Evolutionary conservation across 1,284 basidiomycete genomes (phyloP).

Genomic region (Trametes pubescens): DNA sequence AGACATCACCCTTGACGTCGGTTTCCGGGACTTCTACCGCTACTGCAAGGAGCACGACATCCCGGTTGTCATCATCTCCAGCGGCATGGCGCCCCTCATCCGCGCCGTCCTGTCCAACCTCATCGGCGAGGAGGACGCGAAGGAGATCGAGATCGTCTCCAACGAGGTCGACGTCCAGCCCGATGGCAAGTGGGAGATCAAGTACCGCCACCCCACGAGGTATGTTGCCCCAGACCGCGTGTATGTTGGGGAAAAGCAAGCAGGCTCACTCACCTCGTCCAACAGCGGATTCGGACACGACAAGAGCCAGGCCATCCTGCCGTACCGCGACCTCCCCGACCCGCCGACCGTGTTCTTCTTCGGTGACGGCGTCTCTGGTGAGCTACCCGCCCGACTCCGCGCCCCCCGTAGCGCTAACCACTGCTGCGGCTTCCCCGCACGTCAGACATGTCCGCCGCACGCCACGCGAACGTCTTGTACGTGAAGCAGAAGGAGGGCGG

Average conservation of each 20-base stretch:
- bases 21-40: constrained; percentile 86
- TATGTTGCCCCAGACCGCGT: constrained; percentile 40
- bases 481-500: constrained; percentile 83
- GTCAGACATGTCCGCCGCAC: constrained; percentile 88
- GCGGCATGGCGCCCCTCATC: constrained; percentile 93
- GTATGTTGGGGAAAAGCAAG: constrained; percentile 1
- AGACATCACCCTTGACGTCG: constrained; percentile 88
- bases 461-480: constrained; percentile 90
- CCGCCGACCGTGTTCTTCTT: constrained; percentile 93
- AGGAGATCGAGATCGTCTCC: constrained; percentile 87
- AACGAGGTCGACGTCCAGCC: constrained; percentile 79
- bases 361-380: constrained; percentile 92
- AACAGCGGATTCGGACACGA: constrained; percentile 88
- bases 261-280: background rate
- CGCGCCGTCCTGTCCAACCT: constrained; percentile 86
- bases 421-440: background rate
- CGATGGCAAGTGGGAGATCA: constrained; percentile 84
- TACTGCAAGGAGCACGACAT: constrained; percentile 83
- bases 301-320: constrained; percentile 91
- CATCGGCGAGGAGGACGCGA: constrained; percentile 75
- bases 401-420: background rate
- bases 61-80: constrained; percentile 92
- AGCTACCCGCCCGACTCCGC: constrained; percentile 33
- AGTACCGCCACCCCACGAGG: constrained; percentile 90
- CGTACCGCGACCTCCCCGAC: constrained; percentile 75